A percentile compares a stretch with the other conserved stretches of the same genome.
phyloP scores from a whole-genome alignment of 495 filamentous ascomycete genomes.

The Immersiella caudata region DNA sequence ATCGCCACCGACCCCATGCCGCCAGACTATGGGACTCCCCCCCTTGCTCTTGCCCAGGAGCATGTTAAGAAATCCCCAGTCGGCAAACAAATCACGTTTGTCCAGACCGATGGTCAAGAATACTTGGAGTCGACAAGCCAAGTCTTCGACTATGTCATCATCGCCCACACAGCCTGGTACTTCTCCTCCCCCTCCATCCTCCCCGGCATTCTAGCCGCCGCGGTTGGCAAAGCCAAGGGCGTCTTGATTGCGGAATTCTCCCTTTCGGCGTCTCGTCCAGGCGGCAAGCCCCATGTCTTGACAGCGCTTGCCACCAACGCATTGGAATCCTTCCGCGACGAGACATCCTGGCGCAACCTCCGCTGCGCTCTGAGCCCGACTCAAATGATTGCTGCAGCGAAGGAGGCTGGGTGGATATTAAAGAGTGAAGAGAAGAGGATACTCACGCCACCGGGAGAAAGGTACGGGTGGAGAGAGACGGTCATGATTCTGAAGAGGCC shows the following conservation, averaged over 20 bases:
- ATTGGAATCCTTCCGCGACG: not conserved
- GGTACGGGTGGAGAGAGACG: conserved; percentile 16
- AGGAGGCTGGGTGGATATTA: not conserved
- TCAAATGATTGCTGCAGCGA: not conserved
- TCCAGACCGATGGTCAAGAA: not conserved
- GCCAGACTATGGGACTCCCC: conserved; percentile 40
- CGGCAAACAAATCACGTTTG: conserved; percentile 15
- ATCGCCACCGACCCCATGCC: conserved; percentile 48
- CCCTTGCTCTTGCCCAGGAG: conserved; percentile 13
- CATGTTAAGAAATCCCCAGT: conserved; percentile 10
- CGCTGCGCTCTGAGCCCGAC: not conserved
- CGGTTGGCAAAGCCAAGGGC: not conserved
- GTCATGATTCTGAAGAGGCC: conserved; percentile 5
- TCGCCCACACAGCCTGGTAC: conserved; percentile 13
- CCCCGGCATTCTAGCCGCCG: not conserved
- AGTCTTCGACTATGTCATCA: conserved; percentile 13
- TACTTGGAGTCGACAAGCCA: not conserved
- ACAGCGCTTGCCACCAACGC: conserved; percentile 2
- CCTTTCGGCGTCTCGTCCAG: not conserved
- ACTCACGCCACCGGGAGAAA: not conserved
- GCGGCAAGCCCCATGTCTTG: not conserved
- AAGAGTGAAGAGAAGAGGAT: conserved; percentile 1
- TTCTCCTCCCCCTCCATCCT: conserved; percentile 5
- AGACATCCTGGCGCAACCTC: not conserved
- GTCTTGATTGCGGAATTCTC: conserved; percentile 1